Percentiles rank a stretch among this genome's conserved stretches.
Conservation (phyloP, 192 early-diverging fungal species). For the Cetraspora pellucida region DNA sequence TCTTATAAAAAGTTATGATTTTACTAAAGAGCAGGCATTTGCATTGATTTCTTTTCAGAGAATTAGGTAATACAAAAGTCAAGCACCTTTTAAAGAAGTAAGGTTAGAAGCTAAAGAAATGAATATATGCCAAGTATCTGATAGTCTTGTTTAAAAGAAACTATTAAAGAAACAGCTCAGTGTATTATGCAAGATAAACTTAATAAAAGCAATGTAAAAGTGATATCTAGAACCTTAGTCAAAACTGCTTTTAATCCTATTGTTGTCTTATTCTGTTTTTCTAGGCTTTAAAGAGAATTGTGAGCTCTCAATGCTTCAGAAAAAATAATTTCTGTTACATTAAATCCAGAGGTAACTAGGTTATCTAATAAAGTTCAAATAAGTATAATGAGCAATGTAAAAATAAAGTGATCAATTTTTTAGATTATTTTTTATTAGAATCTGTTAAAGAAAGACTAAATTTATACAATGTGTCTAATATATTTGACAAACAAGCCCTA, state of each 20-base stretch:
- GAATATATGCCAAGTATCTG: no score
- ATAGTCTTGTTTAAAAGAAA: neutral
- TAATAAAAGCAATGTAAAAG: slow-evolving; percentile 5
- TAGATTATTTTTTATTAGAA: slow-evolving; percentile 23
- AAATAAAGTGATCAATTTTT: neutral
- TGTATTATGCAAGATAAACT: slow-evolving; percentile 15
- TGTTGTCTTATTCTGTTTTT: neutral
- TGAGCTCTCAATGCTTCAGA: slow-evolving; percentile 11
- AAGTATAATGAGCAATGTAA: neutral
- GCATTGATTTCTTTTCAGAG: no score
- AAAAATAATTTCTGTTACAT: neutral
- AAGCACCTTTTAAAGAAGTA: no score
- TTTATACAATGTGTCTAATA: no score
- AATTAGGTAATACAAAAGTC: no score
- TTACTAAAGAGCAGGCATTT: no score
- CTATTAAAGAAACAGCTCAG: slow-evolving; percentile 9
- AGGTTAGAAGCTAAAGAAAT: no score
- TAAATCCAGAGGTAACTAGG: no score
- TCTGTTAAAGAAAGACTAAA: no score
- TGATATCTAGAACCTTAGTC: neutral
- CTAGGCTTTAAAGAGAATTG: slow-evolving; percentile 19
- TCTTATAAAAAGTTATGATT: no score
- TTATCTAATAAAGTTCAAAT: neutral
- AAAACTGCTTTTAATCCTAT: neutral
- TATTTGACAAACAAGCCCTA: no score